A percentile compares a stretch with the other conserved stretches of the same genome.
These are phyloP conservation scores for Plectranthus barbatus DNA, from an alignment of 257 asterid species.

Conservation along the genomic window DNA sequence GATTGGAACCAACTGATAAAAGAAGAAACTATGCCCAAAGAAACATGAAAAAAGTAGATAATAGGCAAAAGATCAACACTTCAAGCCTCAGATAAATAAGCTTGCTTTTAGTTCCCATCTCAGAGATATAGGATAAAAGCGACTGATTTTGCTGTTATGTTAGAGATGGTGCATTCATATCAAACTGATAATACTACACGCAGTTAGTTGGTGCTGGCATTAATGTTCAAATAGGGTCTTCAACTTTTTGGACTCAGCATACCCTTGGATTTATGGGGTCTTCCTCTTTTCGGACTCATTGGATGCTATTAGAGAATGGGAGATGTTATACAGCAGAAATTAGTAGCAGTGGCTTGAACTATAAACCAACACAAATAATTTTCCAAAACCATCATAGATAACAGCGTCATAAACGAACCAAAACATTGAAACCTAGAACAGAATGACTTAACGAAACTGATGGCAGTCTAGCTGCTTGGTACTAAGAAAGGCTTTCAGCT, in stretches of 20 bases:
- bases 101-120: neutral
- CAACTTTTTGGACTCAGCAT: neutral
- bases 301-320: neutral
- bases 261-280: too few species aligned
- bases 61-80: too few species aligned
- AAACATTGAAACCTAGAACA: neutral
- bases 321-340: neutral
- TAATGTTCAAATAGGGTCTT: neutral
- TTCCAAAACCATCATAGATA: too few species aligned
- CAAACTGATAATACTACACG: neutral
- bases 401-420: neutral
- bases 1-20: too few species aligned
- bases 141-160: too few species aligned
- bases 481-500: neutral
- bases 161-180: neutral
- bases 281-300: neutral
- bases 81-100: neutral
- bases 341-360: neutral
- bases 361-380: neutral
- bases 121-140: too few species aligned
- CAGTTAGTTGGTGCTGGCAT: neutral
- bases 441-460: neutral
- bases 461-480: neutral
- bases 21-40: too few species aligned
- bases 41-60: too few species aligned